Conservation (phyloP, 306 rosid genomes). For the Neltuma alba region DNA sequence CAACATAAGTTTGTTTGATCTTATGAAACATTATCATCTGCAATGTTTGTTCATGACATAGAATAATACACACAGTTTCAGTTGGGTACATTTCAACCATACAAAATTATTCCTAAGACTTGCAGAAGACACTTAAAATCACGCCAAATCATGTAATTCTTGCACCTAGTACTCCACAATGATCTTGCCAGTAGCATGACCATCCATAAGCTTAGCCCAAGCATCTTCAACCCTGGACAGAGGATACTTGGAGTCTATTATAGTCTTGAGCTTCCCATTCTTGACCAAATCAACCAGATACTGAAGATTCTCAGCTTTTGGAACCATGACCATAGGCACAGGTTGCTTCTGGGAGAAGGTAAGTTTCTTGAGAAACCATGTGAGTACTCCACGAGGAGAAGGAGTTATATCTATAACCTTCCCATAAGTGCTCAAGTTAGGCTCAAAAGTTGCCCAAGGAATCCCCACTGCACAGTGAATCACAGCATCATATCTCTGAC, state of each 20-base stretch:
- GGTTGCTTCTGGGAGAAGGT: constrained; percentile 69
- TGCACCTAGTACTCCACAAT: constrained; percentile 51
- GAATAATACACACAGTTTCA: too few species aligned
- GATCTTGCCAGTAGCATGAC: constrained; percentile 88
- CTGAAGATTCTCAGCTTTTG: constrained; percentile 53
- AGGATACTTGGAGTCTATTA: constrained; percentile 68
- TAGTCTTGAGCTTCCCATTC: constrained; percentile 73
- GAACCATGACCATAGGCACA: constrained; percentile 51
- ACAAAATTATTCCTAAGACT: not conserved
- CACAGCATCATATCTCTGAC: constrained; percentile 65
- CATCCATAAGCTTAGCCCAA: constrained; percentile 75
- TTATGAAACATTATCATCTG: too few species aligned
- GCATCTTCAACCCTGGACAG: constrained; percentile 63
- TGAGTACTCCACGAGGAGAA: constrained; percentile 33
- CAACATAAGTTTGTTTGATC: constrained; percentile 17
- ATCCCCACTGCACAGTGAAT: constrained; percentile 58
- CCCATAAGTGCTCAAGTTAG: constrained; percentile 56
- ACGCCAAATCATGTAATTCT: not conserved
- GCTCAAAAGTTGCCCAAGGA: constrained; percentile 79
- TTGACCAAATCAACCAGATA: constrained; percentile 65
- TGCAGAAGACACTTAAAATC: not conserved
- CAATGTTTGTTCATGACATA: too few species aligned
- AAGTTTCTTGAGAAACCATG: constrained; percentile 54
- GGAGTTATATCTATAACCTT: constrained; percentile 70
- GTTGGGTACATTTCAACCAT: not conserved